Conservation (phyloP, 495 filamentous ascomycete genomes). For the Daldinia concentrica region DNA sequence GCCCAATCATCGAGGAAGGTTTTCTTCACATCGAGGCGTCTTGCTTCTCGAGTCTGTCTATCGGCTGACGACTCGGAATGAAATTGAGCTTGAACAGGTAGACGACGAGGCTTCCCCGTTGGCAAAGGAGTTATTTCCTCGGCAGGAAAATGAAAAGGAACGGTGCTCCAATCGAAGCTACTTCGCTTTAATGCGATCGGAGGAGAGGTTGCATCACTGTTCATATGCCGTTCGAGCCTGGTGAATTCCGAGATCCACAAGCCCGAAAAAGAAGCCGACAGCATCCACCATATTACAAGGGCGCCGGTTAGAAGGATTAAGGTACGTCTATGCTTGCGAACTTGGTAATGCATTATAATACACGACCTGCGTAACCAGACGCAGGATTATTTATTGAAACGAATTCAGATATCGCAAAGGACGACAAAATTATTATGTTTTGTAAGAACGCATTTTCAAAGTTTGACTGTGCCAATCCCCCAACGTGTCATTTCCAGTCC, state of each 20-base stretch:
- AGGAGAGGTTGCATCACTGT: conserved; percentile 14
- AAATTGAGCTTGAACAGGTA: conserved; percentile 80
- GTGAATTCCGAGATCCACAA: conserved; percentile 35
- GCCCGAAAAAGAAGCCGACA: conserved; percentile 24
- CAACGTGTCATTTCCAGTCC: conserved; percentile 3
- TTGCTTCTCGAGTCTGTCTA: conserved; percentile 63
- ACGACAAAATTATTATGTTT: not conserved
- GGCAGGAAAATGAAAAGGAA: conserved; percentile 66
- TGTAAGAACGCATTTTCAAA: not conserved
- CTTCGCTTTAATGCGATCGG: conserved; percentile 8
- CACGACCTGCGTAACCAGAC: not conserved
- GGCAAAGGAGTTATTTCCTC: conserved; percentile 70
- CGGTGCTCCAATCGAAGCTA: conserved; percentile 67
- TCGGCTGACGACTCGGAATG: conserved; percentile 60
- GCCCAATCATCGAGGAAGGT: conserved; percentile 78
- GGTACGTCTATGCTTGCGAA: conserved; percentile 10
- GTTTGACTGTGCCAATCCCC: not conserved
- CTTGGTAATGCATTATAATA: conserved; percentile 12
- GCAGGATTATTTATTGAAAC: not conserved
- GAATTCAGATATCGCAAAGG: not conserved
- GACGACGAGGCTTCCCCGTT: conserved; percentile 46
- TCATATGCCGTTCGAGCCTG: conserved; percentile 48
- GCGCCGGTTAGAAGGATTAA: conserved; percentile 21
- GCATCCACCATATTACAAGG: conserved; percentile 38
- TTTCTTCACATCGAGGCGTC: conserved; percentile 68